phyloP scores from a whole-genome alignment of 768 basidiomycete species.

The Lactifluus piperatus region DNA sequence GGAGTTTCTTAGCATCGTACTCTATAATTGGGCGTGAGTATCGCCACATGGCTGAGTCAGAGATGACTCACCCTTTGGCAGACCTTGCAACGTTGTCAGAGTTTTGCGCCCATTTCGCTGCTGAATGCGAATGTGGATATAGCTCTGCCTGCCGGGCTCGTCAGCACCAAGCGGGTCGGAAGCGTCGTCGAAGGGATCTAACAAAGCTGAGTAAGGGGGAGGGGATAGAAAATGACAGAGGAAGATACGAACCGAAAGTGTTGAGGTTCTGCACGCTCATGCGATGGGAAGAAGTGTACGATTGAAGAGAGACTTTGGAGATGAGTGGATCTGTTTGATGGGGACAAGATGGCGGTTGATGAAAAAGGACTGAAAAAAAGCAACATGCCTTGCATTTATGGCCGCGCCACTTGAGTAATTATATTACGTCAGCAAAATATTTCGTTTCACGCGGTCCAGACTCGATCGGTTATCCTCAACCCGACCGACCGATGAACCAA shows the following conservation, averaged over 20 bases:
- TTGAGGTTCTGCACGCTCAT: conserved; percentile 94
- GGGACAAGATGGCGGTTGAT: conserved; percentile 22
- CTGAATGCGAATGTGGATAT: conserved; percentile 96
- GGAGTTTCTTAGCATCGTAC: conserved; percentile 94
- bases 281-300: conserved; percentile 60
- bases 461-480: too few relatives aligned
- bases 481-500: neutral
- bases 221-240: conserved; percentile 18
- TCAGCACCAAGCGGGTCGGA: conserved; percentile 69
- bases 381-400: conserved; percentile 7
- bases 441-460: too few relatives aligned
- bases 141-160: conserved; percentile 74
- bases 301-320: too few relatives aligned
- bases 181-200: conserved; percentile 96
- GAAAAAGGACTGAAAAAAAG: conserved; percentile 22
- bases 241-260: conserved; percentile 53
- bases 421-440: conserved; percentile 3
- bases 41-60: conserved; percentile 11
- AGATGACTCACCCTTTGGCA: conserved; percentile 61
- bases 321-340: conserved; percentile 30
- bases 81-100: conserved; percentile 91
- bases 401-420: neutral
- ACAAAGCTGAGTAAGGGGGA: conserved; percentile 21
- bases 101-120: conserved; percentile 99
- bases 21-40: conserved; percentile 38